These are phyloP conservation scores for Fusarium gaditjirri DNA, from an alignment of 2,329 filamentous ascomycete species.

Conservation along the genomic window DNA sequence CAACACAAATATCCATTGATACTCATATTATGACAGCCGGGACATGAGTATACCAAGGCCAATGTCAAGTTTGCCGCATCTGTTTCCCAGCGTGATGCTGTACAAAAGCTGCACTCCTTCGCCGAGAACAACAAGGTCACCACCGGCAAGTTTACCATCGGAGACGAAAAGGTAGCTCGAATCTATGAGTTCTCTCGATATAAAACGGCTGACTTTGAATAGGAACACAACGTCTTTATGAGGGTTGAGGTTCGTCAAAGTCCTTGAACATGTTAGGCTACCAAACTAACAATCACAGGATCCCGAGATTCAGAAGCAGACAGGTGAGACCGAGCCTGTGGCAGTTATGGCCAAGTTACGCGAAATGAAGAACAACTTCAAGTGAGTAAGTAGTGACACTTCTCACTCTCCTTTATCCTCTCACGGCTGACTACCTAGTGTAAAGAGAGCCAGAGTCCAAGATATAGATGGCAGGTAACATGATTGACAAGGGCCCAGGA, in stretches of 20 bases:
- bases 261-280: neutral
- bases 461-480: slow-evolving; percentile 41
- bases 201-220: slow-evolving; percentile 8
- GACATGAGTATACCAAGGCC: slow-evolving; percentile 97
- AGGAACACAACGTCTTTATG: slow-evolving; percentile 98
- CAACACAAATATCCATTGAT: neutral
- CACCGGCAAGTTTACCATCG: slow-evolving; percentile 95
- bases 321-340: slow-evolving; percentile 81
- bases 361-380: slow-evolving; percentile 88
- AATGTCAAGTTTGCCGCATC: slow-evolving; percentile 90
- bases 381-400: slow-evolving; percentile 59
- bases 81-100: slow-evolving; percentile 77
- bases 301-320: slow-evolving; percentile 83
- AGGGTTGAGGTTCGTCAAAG: slow-evolving; percentile 72
- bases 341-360: slow-evolving; percentile 87
- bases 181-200: neutral
- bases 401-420: neutral
- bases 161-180: slow-evolving; percentile 84
- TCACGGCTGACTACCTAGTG: slow-evolving; percentile 2
- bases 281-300: slow-evolving; percentile 63
- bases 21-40: slow-evolving; percentile 67
- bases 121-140: slow-evolving; percentile 85
- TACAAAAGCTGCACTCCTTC: slow-evolving; percentile 81
- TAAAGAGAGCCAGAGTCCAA: slow-evolving; percentile 44
- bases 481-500: neutral